A percentile compares a stretch with the other conserved stretches of the same genome.
Evolutionary conservation across 2,329 filamentous ascomycete genomes (phyloP).

Genomic region (Colletotrichum sp.): DNA sequence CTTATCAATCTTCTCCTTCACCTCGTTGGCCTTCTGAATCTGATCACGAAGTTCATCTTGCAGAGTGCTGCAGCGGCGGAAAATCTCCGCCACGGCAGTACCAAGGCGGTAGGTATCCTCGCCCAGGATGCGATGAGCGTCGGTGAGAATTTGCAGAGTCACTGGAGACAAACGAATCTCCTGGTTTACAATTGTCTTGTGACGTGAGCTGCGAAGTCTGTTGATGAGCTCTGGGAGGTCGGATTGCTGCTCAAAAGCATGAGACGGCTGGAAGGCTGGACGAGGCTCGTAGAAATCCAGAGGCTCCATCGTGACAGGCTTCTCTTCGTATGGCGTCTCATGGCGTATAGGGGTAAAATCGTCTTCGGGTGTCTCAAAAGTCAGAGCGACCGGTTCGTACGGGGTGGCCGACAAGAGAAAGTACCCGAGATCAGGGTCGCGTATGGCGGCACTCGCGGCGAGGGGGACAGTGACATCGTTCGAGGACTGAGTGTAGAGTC

Average conservation of each 20-base stretch:
- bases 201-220: constrained; percentile 61
- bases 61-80: constrained; percentile 72
- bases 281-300: constrained; percentile 66
- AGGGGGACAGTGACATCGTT: constrained; percentile 53
- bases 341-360: constrained; percentile 48
- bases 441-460: constrained; percentile 58
- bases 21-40: constrained; percentile 68
- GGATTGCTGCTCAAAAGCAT: constrained; percentile 63
- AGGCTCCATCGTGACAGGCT: constrained; percentile 49
- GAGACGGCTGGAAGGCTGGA: constrained; percentile 68
- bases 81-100: constrained; percentile 74
- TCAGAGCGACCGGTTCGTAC: constrained; percentile 62
- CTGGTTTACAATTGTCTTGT: constrained; percentile 67
- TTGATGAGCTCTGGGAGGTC: constrained; percentile 62
- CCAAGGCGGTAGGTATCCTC: constrained; percentile 73
- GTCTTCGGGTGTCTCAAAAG: constrained; percentile 63
- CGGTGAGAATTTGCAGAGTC: constrained; percentile 73
- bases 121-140: constrained; percentile 74
- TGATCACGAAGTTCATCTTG: constrained; percentile 72
- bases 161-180: constrained; percentile 74
- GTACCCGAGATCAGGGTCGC: constrained; percentile 68
- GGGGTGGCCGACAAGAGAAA: constrained; percentile 65
- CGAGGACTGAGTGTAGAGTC: constrained; percentile 59
- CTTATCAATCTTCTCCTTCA: constrained; percentile 69
- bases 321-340: constrained; percentile 47